Base-by-base conservation (phyloP, 306 rosid genomes). In the Inga laurina region DNA sequence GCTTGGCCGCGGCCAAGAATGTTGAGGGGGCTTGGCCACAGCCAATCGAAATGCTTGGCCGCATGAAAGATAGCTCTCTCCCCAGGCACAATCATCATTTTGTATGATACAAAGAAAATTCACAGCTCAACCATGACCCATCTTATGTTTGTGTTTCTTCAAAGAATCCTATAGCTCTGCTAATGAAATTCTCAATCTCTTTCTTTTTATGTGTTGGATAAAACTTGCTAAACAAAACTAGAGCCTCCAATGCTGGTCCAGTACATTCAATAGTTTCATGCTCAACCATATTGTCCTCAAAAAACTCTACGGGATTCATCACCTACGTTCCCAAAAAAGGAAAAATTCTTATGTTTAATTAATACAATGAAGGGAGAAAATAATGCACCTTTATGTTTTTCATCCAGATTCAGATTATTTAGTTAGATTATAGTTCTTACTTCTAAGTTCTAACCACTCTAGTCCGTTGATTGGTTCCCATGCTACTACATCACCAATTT, bases 11-110 rank as follows among this genome's bases (percentile, higher is more conserved):
- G 27, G 27, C 27, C 27, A 27, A 27, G 27, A 27, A 27, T 27
- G 27, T 27, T 27, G 27, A 27, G 27, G 27, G 27, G 27, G 27
- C 27, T 27, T 27, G 27, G 27, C 27, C 27, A 0, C 27, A 0
- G 27, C 27, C 27, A 27, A 27, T 27, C 27, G 27, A 27, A 27
- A 27, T 27, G 27, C 27, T 27, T 27, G 27, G 27, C 27, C 3
- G 57, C 92, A 77, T 51, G 91, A 93, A 51, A 90, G 85, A 73
- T 91, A 90, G n/a, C 94, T 90, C 72, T 93, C 97, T 7, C 91
- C 95, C 97, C 97, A 93, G 0, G 94, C 97, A 56, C 97, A 92
- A 27, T 93, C 85, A 0, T 88, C 86, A 37, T 79, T 85, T 41
- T 91, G 95, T 13, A 61, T 49, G 15, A 32, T 27, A 24, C 91